These are phyloP conservation scores for Nitzschia sp. DNA, from an alignment of 108 stramenopile genomes.

Conservation along the genomic window DNA sequence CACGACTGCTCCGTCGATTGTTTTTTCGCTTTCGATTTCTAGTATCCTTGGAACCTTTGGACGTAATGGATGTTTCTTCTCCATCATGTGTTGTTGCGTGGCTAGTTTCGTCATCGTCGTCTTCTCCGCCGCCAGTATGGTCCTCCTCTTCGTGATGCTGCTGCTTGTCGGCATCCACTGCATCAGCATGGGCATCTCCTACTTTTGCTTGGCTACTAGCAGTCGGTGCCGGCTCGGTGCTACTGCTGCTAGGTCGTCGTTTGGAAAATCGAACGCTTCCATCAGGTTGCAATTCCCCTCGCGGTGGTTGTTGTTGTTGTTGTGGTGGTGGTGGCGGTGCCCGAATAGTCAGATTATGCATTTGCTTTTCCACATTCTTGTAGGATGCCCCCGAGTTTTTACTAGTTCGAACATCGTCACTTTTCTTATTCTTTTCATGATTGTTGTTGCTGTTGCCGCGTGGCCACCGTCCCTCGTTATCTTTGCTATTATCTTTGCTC, in stretches of 20 bases:
- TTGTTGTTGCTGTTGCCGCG: background rate
- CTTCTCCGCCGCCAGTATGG: background rate
- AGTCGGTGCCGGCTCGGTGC: background rate
- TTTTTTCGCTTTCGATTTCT: background rate
- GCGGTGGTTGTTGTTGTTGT: background rate
- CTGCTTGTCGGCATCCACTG: background rate
- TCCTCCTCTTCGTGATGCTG: background rate
- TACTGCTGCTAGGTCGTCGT: background rate
- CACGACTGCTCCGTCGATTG: background rate
- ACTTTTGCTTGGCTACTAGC: background rate
- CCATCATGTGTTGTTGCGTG: background rate
- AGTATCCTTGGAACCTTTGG: background rate
- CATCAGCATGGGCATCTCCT: background rate
- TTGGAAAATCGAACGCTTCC: conserved; percentile 17
- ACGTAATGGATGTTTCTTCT: conserved; percentile 14
- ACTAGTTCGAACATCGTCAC: background rate
- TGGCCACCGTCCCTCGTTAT: conserved; percentile 2
- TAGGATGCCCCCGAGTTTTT: background rate
- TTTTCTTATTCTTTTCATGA: background rate
- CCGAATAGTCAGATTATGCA: conserved; percentile 6
- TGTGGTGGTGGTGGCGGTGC: background rate
- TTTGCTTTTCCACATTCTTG: conserved; percentile 6
- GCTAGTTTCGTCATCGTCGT: background rate
- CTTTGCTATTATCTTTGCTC: background rate
- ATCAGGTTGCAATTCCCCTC: conserved; percentile 33